Evolutionary conservation across 495 filamentous ascomycete genomes (phyloP), one percentile per base, ranked within the genome.

Genomic region (Aspergillus wentii): DNA sequence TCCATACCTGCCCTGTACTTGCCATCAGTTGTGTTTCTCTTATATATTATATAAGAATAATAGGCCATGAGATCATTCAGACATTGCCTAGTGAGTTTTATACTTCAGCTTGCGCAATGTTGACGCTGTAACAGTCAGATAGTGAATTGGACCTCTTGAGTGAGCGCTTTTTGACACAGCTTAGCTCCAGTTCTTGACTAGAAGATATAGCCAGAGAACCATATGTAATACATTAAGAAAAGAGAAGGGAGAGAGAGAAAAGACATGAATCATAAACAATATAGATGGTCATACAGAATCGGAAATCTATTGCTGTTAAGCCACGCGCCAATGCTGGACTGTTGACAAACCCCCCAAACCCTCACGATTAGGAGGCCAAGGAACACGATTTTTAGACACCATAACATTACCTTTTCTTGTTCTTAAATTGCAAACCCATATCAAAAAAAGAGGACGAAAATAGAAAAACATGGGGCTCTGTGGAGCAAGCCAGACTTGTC

Each of bases 271-370:
- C 15, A 16, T 7, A 19, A 46, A 20, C 21, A 30, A 32, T n/a
- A 30, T 25, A 22, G 17, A 11, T 14, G 25, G 30, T 39, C 23
- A 45, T 43, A 48, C 38, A 41, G 32, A 37, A 43, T 48, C 45
- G 32, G 39, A 48, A 48, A 52, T 65, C 59, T 65, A 61, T 61
- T 64, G 47, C 41, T 54, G 46, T 46, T 39, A 44, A 49, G 38
- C 37, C 50, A 47, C 48, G 43, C 42, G 52, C 48, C 46, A 38
- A 49, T 47, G 45, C 45, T 49, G 46, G 41, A 33, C 32, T 26
- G 11, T 20, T 43, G 20, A 38, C 25, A n/a, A 26, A 26, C 22
- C 18, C 20, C 29, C n/a, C n/a, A 22, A 40, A 30, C 21, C 36
- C 42, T 16, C 30, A 17, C 9, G n/a, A 23, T 23, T n/a, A 27